Conservation (phyloP, 2,329 filamentous ascomycete genomes). For the Colletotrichum ledebouriae region DNA sequence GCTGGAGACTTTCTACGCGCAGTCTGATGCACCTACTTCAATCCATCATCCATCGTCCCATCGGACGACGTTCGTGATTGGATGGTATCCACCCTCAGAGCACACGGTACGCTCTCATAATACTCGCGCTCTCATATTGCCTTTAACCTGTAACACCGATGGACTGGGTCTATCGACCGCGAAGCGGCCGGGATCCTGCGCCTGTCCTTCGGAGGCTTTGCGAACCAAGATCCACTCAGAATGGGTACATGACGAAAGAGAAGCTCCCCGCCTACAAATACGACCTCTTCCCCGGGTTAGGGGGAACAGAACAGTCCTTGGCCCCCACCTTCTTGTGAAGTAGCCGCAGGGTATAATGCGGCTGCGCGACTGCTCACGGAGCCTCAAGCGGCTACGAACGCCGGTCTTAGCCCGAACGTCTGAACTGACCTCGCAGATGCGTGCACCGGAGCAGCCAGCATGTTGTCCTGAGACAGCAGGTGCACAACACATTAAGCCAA, state of each 20-base stretch:
- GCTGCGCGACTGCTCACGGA: constrained; percentile 7
- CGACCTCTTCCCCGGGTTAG: not conserved
- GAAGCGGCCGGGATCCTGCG: not conserved
- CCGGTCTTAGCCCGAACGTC: constrained; percentile 35
- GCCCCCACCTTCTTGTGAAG: constrained; percentile 17
- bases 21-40: constrained; percentile 33
- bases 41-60: constrained; percentile 29
- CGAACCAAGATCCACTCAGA: not conserved
- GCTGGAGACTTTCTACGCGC: constrained; percentile 29
- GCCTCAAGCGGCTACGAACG: constrained; percentile 33
- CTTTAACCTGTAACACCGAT: constrained; percentile 15
- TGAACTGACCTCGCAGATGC: constrained; percentile 22
- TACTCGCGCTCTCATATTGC: constrained; percentile 1
- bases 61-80: constrained; percentile 17
- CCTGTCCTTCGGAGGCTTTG: not conserved
- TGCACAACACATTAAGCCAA: constrained; percentile 27
- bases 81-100: constrained; percentile 5
- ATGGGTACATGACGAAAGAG: not conserved
- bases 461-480: constrained; percentile 35
- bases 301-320: not conserved
- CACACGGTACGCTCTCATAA: not conserved
- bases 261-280: constrained; percentile 25
- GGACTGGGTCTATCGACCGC: not conserved
- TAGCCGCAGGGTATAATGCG: constrained; percentile 30
- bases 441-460: constrained; percentile 24